These are phyloP conservation scores for Ustilago loliicola DNA, from an alignment of 1,284 basidiomycete species.

Conservation along the genomic window DNA sequence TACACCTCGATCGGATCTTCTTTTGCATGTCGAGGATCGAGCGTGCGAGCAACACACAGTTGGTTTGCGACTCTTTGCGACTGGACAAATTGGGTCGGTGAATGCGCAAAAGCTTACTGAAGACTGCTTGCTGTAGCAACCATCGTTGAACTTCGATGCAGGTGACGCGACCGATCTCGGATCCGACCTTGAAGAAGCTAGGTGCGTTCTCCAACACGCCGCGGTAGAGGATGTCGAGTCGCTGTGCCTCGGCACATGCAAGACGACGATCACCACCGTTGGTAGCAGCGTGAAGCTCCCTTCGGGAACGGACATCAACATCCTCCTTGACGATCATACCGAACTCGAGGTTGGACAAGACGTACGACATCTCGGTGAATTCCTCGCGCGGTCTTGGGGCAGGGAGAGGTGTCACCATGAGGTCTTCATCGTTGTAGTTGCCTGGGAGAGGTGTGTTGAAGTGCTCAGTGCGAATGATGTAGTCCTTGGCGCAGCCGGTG, in stretches of 20 bases:
- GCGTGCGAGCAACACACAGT: slow-evolving; percentile 65
- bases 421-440: slow-evolving; percentile 67
- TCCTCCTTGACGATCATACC: slow-evolving; percentile 57
- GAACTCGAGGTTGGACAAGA: slow-evolving; percentile 56
- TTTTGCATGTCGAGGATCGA: slow-evolving; percentile 66
- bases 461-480: slow-evolving; percentile 57
- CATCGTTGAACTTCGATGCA: slow-evolving; percentile 65
- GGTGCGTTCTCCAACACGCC: slow-evolving; percentile 57
- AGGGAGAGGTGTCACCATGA: slow-evolving; percentile 52
- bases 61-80: slow-evolving; percentile 54
- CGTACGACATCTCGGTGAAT: slow-evolving; percentile 65
- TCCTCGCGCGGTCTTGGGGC: slow-evolving; percentile 51
- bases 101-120: slow-evolving; percentile 64
- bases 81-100: slow-evolving; percentile 61
- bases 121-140: slow-evolving; percentile 65
- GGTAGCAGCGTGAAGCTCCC: slow-evolving; percentile 47
- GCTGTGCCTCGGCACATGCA: slow-evolving; percentile 40
- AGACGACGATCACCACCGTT: slow-evolving; percentile 45
- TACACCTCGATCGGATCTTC: slow-evolving; percentile 59
- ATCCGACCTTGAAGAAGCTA: slow-evolving; percentile 62
- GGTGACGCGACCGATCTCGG: slow-evolving; percentile 50
- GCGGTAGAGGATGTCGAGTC: slow-evolving; percentile 58
- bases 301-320: slow-evolving; percentile 51
- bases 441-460: slow-evolving; percentile 68
- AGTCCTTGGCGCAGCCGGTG: slow-evolving; percentile 45